These are phyloP conservation scores for Penicillium daleae DNA, from an alignment of 495 filamentous ascomycete genomes.

Conservation along the genomic window DNA sequence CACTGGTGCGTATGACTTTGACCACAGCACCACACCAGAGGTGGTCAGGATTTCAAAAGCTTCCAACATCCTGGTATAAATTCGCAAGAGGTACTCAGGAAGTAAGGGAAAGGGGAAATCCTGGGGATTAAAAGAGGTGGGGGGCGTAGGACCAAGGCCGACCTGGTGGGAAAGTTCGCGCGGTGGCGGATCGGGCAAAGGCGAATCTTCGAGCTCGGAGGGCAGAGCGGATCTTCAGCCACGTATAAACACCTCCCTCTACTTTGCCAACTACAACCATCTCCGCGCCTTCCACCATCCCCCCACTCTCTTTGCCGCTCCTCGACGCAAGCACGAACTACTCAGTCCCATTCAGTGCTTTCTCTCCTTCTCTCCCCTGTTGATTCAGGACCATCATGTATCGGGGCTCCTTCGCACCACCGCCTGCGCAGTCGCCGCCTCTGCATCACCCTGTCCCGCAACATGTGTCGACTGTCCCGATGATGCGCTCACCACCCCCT, in stretches of 20 bases:
- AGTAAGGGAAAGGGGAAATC: constrained; percentile 11
- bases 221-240: constrained; percentile 42
- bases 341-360: constrained; percentile 6
- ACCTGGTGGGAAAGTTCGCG: constrained; percentile 23
- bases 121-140: constrained; percentile 7
- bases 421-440: constrained; percentile 85
- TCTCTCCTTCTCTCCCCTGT: constrained; percentile 8
- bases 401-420: constrained; percentile 73
- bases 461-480: constrained; percentile 98
- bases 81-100: neutral
- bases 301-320: constrained; percentile 14
- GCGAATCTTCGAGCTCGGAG: constrained; percentile 35
- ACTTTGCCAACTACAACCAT: constrained; percentile 13
- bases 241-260: constrained; percentile 44
- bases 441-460: constrained; percentile 98
- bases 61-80: constrained; percentile 71
- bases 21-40: constrained; percentile 96
- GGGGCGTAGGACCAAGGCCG: constrained; percentile 4
- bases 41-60: constrained; percentile 94
- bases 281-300: constrained; percentile 11
- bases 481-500: constrained; percentile 94
- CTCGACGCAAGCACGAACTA: constrained; percentile 9
- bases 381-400: constrained; percentile 64
- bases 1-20: constrained; percentile 78
- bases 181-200: constrained; percentile 46